Conservation (phyloP, 2,329 filamentous ascomycete species). For the Colletotrichum gloeosporioides region DNA sequence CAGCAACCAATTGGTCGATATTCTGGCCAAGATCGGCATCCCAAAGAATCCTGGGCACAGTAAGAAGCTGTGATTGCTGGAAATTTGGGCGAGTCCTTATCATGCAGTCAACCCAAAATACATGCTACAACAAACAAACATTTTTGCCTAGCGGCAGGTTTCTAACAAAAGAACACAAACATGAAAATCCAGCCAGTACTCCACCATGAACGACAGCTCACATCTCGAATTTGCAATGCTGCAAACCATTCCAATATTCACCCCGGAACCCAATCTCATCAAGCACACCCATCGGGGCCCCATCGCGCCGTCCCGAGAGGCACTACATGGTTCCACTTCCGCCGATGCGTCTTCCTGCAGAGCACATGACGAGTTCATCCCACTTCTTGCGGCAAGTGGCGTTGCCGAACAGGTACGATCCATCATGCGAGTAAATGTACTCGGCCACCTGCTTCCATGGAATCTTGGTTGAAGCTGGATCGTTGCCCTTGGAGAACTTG, state of each 20-base stretch:
- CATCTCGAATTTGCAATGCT: not conserved
- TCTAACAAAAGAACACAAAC: slow-evolving; percentile 14
- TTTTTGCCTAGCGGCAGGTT: slow-evolving; percentile 14
- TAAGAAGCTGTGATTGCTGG: slow-evolving; percentile 2
- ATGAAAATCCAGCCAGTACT: not conserved
- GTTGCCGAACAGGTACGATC: slow-evolving; percentile 64
- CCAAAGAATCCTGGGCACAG: slow-evolving; percentile 7
- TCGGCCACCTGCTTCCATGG: slow-evolving; percentile 64
- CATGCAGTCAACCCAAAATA: not conserved
- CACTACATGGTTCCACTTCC: not conserved
- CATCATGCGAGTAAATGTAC: slow-evolving; percentile 56
- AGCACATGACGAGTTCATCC: slow-evolving; percentile 44
- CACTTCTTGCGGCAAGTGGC: slow-evolving; percentile 65
- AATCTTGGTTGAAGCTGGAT: slow-evolving; percentile 41
- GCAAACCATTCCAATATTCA: not conserved
- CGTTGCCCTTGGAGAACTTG: slow-evolving; percentile 35
- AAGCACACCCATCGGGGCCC: not conserved
- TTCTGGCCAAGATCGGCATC: slow-evolving; percentile 48
- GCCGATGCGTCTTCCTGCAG: not conserved
- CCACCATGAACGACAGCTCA: not conserved
- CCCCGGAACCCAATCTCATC: not conserved
- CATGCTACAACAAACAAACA: slow-evolving; percentile 1
- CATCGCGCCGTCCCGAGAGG: not conserved
- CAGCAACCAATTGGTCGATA: slow-evolving; percentile 31
- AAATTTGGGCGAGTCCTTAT: not conserved